Evolutionary conservation across 73 alveolate species (phyloP).

Genomic region (Halteria grandinella): DNA sequence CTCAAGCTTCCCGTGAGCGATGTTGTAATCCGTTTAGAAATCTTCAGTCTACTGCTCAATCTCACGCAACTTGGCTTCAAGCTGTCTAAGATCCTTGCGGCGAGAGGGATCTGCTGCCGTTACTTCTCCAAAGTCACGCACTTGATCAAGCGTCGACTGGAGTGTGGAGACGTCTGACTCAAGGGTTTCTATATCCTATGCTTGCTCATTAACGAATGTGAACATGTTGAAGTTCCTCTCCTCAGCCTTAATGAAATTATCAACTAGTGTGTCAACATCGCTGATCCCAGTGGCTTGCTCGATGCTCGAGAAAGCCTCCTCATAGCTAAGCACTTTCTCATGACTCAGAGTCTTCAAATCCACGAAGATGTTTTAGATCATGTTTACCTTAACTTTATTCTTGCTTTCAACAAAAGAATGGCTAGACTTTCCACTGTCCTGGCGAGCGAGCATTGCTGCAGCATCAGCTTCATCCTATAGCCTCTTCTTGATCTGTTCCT

Average conservation of each 20-base stretch:
- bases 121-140: neutral
- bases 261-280: slow-evolving; percentile 83
- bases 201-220: slow-evolving; percentile 82
- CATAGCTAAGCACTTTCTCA: slow-evolving; percentile 83
- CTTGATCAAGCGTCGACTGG: neutral
- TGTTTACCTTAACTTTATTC: too few species aligned
- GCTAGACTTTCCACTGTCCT: too few species aligned
- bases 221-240: slow-evolving; percentile 83
- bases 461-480: too few species aligned
- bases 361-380: too few species aligned
- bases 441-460: too few species aligned
- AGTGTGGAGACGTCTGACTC: slow-evolving; percentile 65
- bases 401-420: too few species aligned
- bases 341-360: too few species aligned
- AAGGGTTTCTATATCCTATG: slow-evolving; percentile 80
- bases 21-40: slow-evolving; percentile 59
- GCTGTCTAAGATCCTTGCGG: slow-evolving; percentile 55
- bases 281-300: slow-evolving; percentile 92
- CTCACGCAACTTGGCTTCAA: slow-evolving; percentile 68
- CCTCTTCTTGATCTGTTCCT: too few species aligned
- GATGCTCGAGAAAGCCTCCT: slow-evolving; percentile 91
- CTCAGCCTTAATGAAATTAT: slow-evolving; percentile 83
- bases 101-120: slow-evolving; percentile 27
- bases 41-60: slow-evolving; percentile 67
- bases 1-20: slow-evolving; percentile 57